A percentile compares a stretch with the other conserved stretches of the same genome.
These are phyloP conservation scores for Citrus hindsii DNA, from an alignment of 345 rosid genomes.

Conservation along the genomic window DNA sequence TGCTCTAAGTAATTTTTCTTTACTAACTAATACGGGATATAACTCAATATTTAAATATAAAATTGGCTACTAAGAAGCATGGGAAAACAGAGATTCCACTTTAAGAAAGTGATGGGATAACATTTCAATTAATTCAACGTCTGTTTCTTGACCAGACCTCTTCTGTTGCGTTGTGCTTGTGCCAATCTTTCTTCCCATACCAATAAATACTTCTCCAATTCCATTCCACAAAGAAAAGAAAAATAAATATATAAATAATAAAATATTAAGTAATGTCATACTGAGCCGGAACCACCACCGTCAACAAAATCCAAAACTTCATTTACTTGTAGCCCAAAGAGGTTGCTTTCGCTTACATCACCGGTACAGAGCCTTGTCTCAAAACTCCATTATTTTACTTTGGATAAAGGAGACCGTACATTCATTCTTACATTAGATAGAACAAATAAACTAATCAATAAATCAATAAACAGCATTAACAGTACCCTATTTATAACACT, in stretches of 20 bases:
- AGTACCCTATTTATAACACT: slow-evolving; percentile 11
- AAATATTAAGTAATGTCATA: no score
- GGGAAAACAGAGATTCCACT: slow-evolving; percentile 80
- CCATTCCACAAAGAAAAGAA: slow-evolving; percentile 2
- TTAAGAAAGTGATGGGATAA: slow-evolving; percentile 63
- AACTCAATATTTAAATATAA: background rate
- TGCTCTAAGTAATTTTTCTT: no score
- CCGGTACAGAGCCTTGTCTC: slow-evolving; percentile 45
- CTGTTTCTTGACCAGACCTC: slow-evolving; percentile 45
- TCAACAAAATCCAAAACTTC: slow-evolving; percentile 24
- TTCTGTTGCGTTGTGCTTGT: slow-evolving; percentile 16
- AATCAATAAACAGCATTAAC: slow-evolving; percentile 7
- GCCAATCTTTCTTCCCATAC: slow-evolving; percentile 40
- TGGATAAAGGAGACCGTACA: slow-evolving; percentile 14
- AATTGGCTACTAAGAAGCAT: slow-evolving; percentile 45
- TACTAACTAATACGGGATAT: no score
- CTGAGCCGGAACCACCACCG: slow-evolving; percentile 13
- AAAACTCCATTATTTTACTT: slow-evolving; percentile 26
- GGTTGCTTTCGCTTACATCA: slow-evolving; percentile 48
- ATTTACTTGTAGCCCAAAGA: slow-evolving; percentile 27
- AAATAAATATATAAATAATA: no score
- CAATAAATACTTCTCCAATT: slow-evolving; percentile 7
- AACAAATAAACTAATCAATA: background rate
- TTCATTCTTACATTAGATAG: slow-evolving; percentile 8
- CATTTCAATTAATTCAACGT: slow-evolving; percentile 31